Base-by-base conservation (phyloP, 176 grass and related monocot species). In the Miscanthus lutarioriparius region DNA sequence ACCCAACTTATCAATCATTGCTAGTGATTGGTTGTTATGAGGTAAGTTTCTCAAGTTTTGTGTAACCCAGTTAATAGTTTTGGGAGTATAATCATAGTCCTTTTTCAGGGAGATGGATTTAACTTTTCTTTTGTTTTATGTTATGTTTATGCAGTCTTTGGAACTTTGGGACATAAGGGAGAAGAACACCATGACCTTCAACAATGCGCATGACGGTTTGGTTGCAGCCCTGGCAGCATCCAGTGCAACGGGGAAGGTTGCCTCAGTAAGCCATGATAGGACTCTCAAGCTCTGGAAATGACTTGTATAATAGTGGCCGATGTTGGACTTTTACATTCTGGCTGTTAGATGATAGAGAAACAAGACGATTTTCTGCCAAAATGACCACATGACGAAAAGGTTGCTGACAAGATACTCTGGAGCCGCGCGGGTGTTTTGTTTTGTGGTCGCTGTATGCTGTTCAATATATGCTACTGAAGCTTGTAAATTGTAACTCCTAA, bases 81-180 rank as follows among this genome's bases (percentile, higher is more conserved):
- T 2, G 20, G 75, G 56, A 78, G 14, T 40, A 54, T 30, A n/a
- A 68, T n/a, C 11, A 35, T 49, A 15, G 7, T 5, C 6, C 44
- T 36, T 56, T 76, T 17, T 28, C 16, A 36, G 73, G 19, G 30
- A 39, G 12, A 27, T 58, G n/a, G 5, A 74, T 36, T 17, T 70
- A 47, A 58, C 3, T 10, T 69, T 7, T 7, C 2, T 10, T 69
- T 7, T 5, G 2, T 61, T 59, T 80, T 49, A 59, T 85, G 65
- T 77, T 22, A 49, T 75, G 32, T 70, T 70, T 15, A 11, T 93
- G 92, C 87, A 98, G 96, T 95, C 96, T 19, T 86, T 98, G 74
- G 93, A 98, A 74, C 96, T 98, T 73, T 98, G 96, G 96, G 93
- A 98, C 83, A 90, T 93, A 72, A 80, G 86, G 72, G 93, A 93